Conservation (phyloP, 768 basidiomycete species). For the Pleurotus pulmonarius region DNA sequence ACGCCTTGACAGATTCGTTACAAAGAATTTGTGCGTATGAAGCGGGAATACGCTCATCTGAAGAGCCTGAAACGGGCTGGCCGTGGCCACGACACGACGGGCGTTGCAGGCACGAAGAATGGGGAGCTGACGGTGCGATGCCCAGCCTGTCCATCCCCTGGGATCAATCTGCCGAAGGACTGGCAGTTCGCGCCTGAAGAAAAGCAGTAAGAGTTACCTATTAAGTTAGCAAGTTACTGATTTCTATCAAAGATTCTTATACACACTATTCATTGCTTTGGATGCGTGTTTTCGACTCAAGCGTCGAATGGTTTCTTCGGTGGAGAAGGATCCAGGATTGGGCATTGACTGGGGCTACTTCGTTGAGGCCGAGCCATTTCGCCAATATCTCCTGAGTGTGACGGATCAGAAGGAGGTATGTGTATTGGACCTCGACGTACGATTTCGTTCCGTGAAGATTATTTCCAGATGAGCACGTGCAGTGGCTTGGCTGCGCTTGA, state of each 20-base stretch:
- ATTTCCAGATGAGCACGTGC: background rate
- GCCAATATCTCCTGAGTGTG: constrained; percentile 9
- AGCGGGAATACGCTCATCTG: constrained; percentile 20
- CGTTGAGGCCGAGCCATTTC: constrained; percentile 6
- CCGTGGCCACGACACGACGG: constrained; percentile 17
- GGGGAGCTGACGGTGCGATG: constrained; percentile 18
- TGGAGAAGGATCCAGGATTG: constrained; percentile 9
- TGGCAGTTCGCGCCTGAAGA: constrained; percentile 7
- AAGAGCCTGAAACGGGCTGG: constrained; percentile 20
- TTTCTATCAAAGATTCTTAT: constrained; percentile 15
- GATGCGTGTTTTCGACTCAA: constrained; percentile 24
- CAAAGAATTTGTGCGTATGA: constrained; percentile 17
- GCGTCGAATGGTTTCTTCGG: constrained; percentile 5
- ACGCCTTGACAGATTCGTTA: constrained; percentile 22
- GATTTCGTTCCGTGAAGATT: background rate
- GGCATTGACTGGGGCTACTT: constrained; percentile 11
- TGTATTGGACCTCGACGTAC: background rate
- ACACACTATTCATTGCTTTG: constrained; percentile 16
- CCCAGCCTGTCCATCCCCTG: constrained; percentile 22
- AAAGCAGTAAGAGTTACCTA: background rate
- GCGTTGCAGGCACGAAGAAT: constrained; percentile 4
- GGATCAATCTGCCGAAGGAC: constrained; percentile 16
- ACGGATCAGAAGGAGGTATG: constrained; percentile 5
- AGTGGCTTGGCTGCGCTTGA: background rate
- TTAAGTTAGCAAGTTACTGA: background rate